Evolutionary conservation across 495 filamentous ascomycete species (phyloP), one percentile per base, ranked within the genome.

Genomic region (Penicillium paxilli): DNA sequence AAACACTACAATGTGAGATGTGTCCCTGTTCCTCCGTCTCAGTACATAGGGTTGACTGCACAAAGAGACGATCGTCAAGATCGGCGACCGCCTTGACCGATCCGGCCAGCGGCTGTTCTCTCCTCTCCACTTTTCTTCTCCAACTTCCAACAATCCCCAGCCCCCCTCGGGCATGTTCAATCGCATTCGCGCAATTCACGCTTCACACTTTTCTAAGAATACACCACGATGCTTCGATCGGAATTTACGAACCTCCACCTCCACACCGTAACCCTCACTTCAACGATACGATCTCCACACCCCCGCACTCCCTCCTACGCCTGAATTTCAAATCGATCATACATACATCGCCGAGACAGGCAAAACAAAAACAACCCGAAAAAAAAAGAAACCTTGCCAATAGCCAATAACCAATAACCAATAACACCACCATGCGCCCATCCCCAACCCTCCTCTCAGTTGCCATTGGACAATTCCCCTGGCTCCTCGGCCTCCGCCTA

Each of bases 401-500:
- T n/a, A n/a, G n/a, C n/a, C n/a, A n/a, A n/a, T n/a, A n/a, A n/a
- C n/a, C n/a, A 5, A 28, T 11, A 28, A 5, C 26, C 26, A 28
- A 28, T 11, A 28, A 19, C 40, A 14, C 40, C 21, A 42, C 17
- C 20, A 21, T 12, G 20, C 19, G 10, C 5, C 19, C 21, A 1
- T 21, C 19, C 17, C 9, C 14, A 8, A 42, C 40, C 40, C 17
- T 42, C 40, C 9, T 42, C 7, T n/a, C 11, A 32, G 30, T 32
- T 14, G 30, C 30, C 10, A 32, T 10, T 32, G n/a, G 35, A 9
- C 47, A 5, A 44, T 8, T 30, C 10, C 42, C 57, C 19, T 72
- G 72, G 66, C 76, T 84, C 22, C 19, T 47, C 22, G 26, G 56
- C 1, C 69, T 81, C 44, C 82, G 79, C 69, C 47, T 66, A 22